phyloP scores from a whole-genome alignment of 2,329 filamentous ascomycete species.

The Proliferodiscus dingleyae region DNA sequence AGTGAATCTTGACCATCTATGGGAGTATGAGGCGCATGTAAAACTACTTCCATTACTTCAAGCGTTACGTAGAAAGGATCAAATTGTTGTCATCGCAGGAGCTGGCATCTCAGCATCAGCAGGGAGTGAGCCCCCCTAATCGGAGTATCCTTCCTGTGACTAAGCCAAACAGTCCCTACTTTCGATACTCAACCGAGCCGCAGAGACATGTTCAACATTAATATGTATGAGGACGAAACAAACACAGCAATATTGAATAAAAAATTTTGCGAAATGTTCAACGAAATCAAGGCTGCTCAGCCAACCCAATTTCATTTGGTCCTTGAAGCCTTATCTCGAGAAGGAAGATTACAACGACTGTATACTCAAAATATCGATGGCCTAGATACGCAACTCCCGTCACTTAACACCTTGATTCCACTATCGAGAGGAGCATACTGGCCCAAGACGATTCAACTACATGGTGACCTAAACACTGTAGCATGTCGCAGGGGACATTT shows the following conservation, averaged over 20 bases:
- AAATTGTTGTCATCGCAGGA: constrained; percentile 90
- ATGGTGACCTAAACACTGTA: constrained; percentile 72
- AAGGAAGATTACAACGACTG: constrained; percentile 77
- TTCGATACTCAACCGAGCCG: constrained; percentile 45
- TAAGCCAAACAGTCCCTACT: constrained; percentile 15
- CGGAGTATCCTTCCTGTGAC: constrained; percentile 3
- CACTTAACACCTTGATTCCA: constrained; percentile 73
- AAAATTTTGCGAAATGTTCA: constrained; percentile 83
- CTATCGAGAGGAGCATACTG: constrained; percentile 74
- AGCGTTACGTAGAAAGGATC: constrained; percentile 78
- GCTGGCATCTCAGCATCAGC: constrained; percentile 93
- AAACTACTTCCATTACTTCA: constrained; percentile 63
- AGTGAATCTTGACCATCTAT: constrained; percentile 7
- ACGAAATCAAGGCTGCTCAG: constrained; percentile 66
- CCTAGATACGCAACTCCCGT: constrained; percentile 75
- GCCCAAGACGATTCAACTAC: constrained; percentile 88
- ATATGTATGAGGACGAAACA: constrained; percentile 84
- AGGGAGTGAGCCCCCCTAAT: constrained; percentile 56
- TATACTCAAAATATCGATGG: constrained; percentile 96
- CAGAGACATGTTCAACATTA: constrained; percentile 60
- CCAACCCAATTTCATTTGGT: constrained; percentile 88
- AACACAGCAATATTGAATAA: constrained; percentile 85
- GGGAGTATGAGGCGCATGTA: constrained; percentile 14
- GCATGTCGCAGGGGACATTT: constrained; percentile 11
- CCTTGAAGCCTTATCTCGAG: constrained; percentile 76